Evolutionary conservation across 2,329 filamentous ascomycete species (phyloP).

Genomic region (Blastomyces percursus): DNA sequence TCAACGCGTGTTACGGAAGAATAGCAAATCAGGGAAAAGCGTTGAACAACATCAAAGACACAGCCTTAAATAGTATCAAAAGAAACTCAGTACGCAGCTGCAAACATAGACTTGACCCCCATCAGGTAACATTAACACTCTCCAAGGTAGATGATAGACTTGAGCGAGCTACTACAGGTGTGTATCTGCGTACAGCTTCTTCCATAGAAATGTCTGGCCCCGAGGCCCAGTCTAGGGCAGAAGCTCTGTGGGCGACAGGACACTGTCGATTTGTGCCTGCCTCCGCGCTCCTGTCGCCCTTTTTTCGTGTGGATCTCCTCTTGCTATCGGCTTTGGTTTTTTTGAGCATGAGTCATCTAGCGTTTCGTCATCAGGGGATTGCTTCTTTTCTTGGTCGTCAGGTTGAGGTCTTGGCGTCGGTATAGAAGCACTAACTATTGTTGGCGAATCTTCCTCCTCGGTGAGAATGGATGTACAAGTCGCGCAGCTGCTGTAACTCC

Average conservation of each 20-base stretch:
- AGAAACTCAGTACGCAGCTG: neutral
- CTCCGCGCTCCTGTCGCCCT: neutral
- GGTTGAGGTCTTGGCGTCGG: neutral
- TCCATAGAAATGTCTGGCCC: neutral
- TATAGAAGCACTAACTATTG: neutral
- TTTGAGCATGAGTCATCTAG: neutral
- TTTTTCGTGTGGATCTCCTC: neutral
- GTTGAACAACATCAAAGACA: neutral
- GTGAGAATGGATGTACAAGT: slow-evolving; percentile 1
- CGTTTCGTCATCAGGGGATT: neutral
- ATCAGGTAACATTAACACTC: neutral
- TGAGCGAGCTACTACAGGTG: neutral
- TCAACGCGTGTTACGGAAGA: too few species aligned
- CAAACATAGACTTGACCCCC: neutral
- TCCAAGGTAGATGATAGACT: neutral
- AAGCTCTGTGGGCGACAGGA: neutral
- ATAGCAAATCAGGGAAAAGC: too few species aligned
- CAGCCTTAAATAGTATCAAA: neutral
- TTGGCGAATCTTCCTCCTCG: neutral
- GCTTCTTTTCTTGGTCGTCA: neutral
- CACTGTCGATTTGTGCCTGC: neutral
- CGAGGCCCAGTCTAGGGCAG: neutral
- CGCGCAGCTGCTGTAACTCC: neutral
- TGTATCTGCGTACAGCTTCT: neutral
- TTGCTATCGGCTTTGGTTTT: neutral